phyloP scores from a whole-genome alignment of 805 yeast species.

The Starmerella apis region DNA sequence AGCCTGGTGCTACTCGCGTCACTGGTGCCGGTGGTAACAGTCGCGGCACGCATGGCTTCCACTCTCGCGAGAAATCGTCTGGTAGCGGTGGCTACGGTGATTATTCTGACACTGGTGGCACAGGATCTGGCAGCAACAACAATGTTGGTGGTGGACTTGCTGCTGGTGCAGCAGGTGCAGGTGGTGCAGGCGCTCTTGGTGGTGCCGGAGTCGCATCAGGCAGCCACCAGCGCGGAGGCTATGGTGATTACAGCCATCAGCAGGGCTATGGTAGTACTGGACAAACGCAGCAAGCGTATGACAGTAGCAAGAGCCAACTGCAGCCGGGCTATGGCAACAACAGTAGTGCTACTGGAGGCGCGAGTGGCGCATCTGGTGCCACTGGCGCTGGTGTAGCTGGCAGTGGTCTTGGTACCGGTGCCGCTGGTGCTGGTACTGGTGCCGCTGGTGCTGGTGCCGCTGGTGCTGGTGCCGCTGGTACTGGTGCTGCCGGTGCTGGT shows the following conservation, averaged over 20 bases:
- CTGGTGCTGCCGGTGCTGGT: slow-evolving; percentile 6
- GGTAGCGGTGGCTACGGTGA: slow-evolving; percentile 1
- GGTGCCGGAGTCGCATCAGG: slow-evolving; percentile 1
- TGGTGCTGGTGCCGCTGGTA: slow-evolving; percentile 4
- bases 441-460: slow-evolving; percentile 3
- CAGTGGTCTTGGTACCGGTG: slow-evolving; percentile 1
- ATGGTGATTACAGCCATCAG: neutral
- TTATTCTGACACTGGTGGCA: neutral
- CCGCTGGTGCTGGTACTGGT: slow-evolving; percentile 1
- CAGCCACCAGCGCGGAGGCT: neutral
- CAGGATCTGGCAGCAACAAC: neutral
- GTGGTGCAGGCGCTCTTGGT: neutral
- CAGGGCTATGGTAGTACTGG: neutral
- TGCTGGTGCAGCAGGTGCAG: slow-evolving; percentile 2
- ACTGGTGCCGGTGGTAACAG: slow-evolving; percentile 2
- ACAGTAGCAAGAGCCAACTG: neutral
- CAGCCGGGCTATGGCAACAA: neutral
- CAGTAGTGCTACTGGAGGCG: neutral
- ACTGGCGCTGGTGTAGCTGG: neutral
- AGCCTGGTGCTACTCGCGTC: neutral
- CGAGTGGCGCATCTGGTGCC: no score
- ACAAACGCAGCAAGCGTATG: neutral
- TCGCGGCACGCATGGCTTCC: neutral
- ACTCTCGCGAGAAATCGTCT: neutral
- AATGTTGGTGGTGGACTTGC: neutral